These are phyloP conservation scores for Epichloe glyceriae DNA, from an alignment of 2,329 filamentous ascomycete species.

Conservation along the genomic window DNA sequence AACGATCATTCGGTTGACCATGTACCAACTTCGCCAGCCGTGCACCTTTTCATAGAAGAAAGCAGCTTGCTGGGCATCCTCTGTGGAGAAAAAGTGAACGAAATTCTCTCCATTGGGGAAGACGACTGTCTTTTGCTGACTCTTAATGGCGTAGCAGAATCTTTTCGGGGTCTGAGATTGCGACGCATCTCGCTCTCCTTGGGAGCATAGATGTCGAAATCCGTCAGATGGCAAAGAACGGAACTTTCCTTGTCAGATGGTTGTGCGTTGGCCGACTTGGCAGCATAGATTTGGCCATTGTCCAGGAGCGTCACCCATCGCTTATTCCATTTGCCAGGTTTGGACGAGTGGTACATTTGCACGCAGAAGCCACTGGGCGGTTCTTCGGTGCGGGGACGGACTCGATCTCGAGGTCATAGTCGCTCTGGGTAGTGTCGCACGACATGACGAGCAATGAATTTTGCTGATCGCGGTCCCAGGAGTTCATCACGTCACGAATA, in stretches of 20 bases:
- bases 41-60: conserved; percentile 62
- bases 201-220: conserved; percentile 83
- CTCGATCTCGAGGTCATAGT: conserved; percentile 49
- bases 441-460: conserved; percentile 60
- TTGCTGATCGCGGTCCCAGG: conserved; percentile 73
- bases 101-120: conserved; percentile 77
- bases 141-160: conserved; percentile 79
- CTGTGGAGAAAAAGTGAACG: conserved; percentile 82
- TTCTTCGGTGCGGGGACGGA: conserved; percentile 42
- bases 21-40: conserved; percentile 81
- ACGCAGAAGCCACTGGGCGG: conserved; percentile 55
- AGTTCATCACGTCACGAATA: conserved; percentile 79
- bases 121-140: conserved; percentile 75
- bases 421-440: conserved; percentile 39
- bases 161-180: conserved; percentile 74
- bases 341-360: conserved; percentile 68
- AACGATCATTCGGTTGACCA: conserved; percentile 55
- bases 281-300: conserved; percentile 58
- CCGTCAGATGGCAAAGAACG: conserved; percentile 72
- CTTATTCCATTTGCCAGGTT: conserved; percentile 79
- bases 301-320: conserved; percentile 60
- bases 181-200: conserved; percentile 54
- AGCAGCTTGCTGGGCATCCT: conserved; percentile 53
- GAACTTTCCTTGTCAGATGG: conserved; percentile 50
- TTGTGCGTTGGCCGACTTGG: conserved; percentile 55